A percentile compares a stretch with the other conserved stretches of the same genome.
phyloP scores from a whole-genome alignment of 2,329 filamentous ascomycete species.

The Exophiala spinifera region DNA sequence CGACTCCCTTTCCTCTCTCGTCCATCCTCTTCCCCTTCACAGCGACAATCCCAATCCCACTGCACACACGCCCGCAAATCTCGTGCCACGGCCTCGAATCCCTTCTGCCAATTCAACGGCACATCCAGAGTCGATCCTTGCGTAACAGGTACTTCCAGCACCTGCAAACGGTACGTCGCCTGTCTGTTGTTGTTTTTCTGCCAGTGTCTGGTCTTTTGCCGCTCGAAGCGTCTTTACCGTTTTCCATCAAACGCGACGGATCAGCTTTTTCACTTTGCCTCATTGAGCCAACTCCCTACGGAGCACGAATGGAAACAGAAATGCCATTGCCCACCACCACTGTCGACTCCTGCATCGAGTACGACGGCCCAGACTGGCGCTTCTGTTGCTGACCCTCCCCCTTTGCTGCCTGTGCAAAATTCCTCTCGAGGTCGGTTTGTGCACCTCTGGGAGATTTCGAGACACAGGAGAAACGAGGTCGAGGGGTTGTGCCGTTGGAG shows the following conservation, averaged over 20 bases:
- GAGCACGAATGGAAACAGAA: not conserved
- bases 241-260: constrained; percentile 5
- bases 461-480: too few relatives aligned
- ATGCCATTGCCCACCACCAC: too few relatives aligned
- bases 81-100: constrained; percentile 1
- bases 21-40: constrained; percentile 15
- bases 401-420: too few relatives aligned
- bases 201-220: not conserved
- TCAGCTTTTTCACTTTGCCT: not conserved
- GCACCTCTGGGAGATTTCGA: too few relatives aligned
- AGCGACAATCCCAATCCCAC: not conserved
- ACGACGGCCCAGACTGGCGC: too few relatives aligned
- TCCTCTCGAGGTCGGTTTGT: too few relatives aligned
- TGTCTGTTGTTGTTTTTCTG: not conserved
- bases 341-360: too few relatives aligned
- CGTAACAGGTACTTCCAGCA: not conserved
- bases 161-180: constrained; percentile 12
- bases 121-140: too few relatives aligned
- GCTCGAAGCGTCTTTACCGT: not conserved
- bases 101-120: not conserved
- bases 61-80: not conserved
- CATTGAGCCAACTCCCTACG: not conserved
- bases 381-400: too few relatives aligned
- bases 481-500: too few relatives aligned
- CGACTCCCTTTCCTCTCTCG: constrained; percentile 28